Evolutionary conservation across 306 rosid genomes (phyloP).

Genomic region (Malus sieversii): DNA sequence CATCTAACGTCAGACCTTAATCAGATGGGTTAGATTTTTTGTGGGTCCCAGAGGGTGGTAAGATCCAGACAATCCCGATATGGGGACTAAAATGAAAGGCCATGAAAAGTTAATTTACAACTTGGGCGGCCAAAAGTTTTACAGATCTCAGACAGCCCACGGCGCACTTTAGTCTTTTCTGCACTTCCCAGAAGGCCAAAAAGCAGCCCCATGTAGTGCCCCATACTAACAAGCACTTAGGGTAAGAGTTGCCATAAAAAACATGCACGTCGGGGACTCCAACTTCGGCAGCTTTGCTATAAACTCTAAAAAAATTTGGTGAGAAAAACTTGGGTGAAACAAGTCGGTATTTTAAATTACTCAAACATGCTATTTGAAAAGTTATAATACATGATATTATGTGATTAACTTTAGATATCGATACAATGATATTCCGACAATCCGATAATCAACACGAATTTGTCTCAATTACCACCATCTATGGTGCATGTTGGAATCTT

Average conservation of each 20-base stretch:
- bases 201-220: neutral
- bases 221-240: conserved; percentile 4
- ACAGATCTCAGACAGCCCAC: conserved; percentile 20
- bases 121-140: conserved; percentile 41
- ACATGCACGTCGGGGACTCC: conserved; percentile 5
- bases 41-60: conserved; percentile 31
- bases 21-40: conserved; percentile 7
- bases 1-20: conserved; percentile 15
- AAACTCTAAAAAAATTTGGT: neutral
- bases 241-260: neutral
- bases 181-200: conserved; percentile 15
- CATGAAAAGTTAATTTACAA: conserved; percentile 17
- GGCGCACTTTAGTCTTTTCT: conserved; percentile 20
- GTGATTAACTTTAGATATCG: too few relatives aligned
- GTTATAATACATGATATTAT: too few relatives aligned
- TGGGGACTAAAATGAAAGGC: neutral
- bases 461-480: conserved; percentile 1
- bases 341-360: neutral
- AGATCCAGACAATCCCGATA: conserved; percentile 23
- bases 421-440: neutral
- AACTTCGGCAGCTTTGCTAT: neutral
- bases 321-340: neutral
- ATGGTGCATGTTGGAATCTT: conserved; percentile 13
- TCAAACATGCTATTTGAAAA: too few relatives aligned
- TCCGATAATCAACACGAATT: too few relatives aligned